phyloP scores from a whole-genome alignment of 2,329 filamentous ascomycete genomes.

The Neofusicoccum cordaticola region DNA sequence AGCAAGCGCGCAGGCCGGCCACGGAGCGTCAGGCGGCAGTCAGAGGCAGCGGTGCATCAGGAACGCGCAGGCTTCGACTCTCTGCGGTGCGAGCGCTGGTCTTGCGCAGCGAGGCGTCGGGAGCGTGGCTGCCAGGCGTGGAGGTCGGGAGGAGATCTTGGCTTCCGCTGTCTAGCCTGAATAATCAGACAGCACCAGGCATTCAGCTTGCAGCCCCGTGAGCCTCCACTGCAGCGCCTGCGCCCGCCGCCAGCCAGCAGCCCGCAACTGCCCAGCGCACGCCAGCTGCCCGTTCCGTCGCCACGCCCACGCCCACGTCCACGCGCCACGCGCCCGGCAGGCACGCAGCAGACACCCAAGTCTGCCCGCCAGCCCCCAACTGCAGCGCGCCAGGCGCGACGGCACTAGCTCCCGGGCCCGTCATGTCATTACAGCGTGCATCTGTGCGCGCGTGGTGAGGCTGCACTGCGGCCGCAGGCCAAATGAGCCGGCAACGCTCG shows the following conservation, averaged over 20 bases:
- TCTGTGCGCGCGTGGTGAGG: slow-evolving; percentile 8
- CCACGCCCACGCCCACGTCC: not conserved
- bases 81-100: not conserved
- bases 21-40: slow-evolving; percentile 25
- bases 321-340: not conserved
- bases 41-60: slow-evolving; percentile 20
- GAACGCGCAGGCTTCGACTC: slow-evolving; percentile 4
- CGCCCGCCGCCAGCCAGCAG: not conserved
- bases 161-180: slow-evolving; percentile 3
- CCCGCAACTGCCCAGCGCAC: not conserved
- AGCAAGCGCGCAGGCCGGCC: slow-evolving; percentile 27
- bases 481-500: slow-evolving; percentile 2
- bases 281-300: not conserved
- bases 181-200: not conserved
- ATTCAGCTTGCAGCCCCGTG: not conserved
- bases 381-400: not conserved
- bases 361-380: not conserved
- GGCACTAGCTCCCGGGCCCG: not conserved
- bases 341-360: not conserved
- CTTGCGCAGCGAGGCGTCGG: slow-evolving; percentile 1
- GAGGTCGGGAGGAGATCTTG: slow-evolving; percentile 6
- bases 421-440: slow-evolving; percentile 7
- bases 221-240: not conserved
- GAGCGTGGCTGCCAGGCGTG: slow-evolving; percentile 5
- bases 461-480: not conserved